Evolutionary conservation across 352 stramenopile genomes (phyloP), one percentile per base, ranked within the genome.

Genomic region (Elongisporangium anandrum): DNA sequence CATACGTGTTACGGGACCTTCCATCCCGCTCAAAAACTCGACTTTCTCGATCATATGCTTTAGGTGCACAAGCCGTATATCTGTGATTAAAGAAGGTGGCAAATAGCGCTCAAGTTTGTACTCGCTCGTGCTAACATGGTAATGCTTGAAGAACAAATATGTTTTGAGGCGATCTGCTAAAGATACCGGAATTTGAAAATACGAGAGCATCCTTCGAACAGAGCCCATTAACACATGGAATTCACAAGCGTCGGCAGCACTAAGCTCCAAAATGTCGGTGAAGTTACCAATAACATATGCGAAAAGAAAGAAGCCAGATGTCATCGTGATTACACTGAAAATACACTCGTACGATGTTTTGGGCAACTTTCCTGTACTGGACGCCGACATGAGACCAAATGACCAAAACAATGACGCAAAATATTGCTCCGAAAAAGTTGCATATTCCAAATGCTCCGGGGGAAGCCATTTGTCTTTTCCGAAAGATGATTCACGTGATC

Each of bases 251-350:
- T 86, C 76, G 23, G 75, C 68, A 22, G 75, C 76, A 0, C 68
- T 52, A 0, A 87, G 59, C 56, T 83, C 72, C 13, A 81, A 68
- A 10, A 88, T 68, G 50, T 90, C 77, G 1, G 70, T 58, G 12
- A 87, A 60, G 20, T 86, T 90, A 1, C 79, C 79, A 3, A 90
- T 67, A 13, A 87, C 60, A 45, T 87, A 90, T 8, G 79, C 69
- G 24, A 87, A 79, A 49, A 90, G 52, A 48, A 79, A 82, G 38
- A 90, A 73, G 0, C 79, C 79, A 17, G 57, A 57, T 12, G 64
- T 63, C n/a, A 85, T 62, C 0, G 74, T 81, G 0, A 76, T 24
- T 3, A 85, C 77, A 0, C 65, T 77, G 52, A 90, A 83, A 0
- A 85, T n/a, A 9, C 66, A 73, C 34, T 89, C 72, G 4, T 61